These are phyloP conservation scores for Gonium pectorale DNA, from an alignment of 139 green algal genomes.

Conservation along the genomic window DNA sequence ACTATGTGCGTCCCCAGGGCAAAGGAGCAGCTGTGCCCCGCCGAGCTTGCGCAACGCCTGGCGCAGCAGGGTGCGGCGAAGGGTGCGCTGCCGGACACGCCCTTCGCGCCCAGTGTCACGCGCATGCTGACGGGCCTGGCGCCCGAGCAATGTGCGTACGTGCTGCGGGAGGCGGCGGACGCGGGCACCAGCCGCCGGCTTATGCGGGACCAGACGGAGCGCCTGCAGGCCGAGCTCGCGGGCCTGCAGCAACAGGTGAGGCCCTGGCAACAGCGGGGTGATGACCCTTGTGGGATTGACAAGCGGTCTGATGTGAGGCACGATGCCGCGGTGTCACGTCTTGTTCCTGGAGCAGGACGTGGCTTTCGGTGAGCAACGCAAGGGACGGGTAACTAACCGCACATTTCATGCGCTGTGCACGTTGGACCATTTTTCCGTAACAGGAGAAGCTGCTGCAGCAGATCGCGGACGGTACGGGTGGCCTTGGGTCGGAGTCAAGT, in stretches of 20 bases:
- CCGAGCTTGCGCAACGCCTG: background rate
- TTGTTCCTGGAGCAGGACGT: too few relatives aligned
- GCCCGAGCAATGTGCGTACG: background rate
- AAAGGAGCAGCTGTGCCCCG: slow-evolving; percentile 31
- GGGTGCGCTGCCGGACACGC: slow-evolving; percentile 25
- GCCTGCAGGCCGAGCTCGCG: slow-evolving; percentile 16
- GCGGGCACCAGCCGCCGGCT: background rate
- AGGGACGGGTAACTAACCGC: too few relatives aligned
- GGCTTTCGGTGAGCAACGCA: too few relatives aligned
- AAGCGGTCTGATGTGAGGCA: too few relatives aligned
- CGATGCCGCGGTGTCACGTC: too few relatives aligned
- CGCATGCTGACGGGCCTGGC: slow-evolving; percentile 25
- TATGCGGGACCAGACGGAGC: background rate
- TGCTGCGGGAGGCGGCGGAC: slow-evolving; percentile 6
- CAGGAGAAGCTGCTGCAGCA: slow-evolving; percentile 28
- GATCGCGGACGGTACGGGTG: slow-evolving; percentile 2
- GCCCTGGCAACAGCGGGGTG: background rate
- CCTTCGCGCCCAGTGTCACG: slow-evolving; percentile 21
- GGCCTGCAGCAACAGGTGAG: slow-evolving; percentile 12
- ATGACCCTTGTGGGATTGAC: too few relatives aligned
- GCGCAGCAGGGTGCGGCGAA: slow-evolving; percentile 8
- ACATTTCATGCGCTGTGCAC: too few relatives aligned
- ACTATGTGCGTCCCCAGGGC: background rate
- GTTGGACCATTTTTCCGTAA: too few relatives aligned
- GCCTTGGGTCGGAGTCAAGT: too few relatives aligned